Conservation (phyloP, 208 protist species). For the Balamuthia mandrillaris region DNA sequence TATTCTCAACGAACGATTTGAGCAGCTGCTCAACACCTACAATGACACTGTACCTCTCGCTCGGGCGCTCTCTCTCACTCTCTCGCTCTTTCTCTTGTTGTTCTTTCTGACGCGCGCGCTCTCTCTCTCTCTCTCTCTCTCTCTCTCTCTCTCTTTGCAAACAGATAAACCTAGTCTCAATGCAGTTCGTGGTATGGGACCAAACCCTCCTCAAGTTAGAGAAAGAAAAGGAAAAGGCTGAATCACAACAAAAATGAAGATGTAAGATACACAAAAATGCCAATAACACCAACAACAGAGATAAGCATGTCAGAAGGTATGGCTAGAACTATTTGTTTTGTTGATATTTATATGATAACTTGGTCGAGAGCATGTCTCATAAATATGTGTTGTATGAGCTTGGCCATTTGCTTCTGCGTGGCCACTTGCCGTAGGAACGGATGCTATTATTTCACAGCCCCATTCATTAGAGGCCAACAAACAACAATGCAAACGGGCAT, state of each 20-base stretch:
- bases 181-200: background rate
- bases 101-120: background rate
- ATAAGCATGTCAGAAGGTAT: background rate
- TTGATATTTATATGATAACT: background rate
- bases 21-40: background rate
- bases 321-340: background rate
- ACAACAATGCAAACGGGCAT: background rate
- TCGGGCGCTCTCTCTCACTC: background rate
- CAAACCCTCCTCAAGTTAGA: background rate
- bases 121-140: background rate
- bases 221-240: background rate
- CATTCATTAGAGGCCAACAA: background rate
- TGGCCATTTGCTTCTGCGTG: slow-evolving; percentile 28
- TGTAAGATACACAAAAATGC: background rate
- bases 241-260: background rate
- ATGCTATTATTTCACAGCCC: background rate
- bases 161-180: background rate
- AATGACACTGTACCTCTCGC: background rate
- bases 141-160: background rate
- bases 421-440: slow-evolving; percentile 13
- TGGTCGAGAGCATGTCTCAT: background rate
- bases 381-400: slow-evolving; percentile 30
- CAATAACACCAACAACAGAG: background rate
- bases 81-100: background rate
- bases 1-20: too few species aligned